Evolutionary conservation across 2,329 filamentous ascomycete genomes (phyloP), one percentile per base, ranked within the genome.

Genomic region (Aspergillus neoniger): DNA sequence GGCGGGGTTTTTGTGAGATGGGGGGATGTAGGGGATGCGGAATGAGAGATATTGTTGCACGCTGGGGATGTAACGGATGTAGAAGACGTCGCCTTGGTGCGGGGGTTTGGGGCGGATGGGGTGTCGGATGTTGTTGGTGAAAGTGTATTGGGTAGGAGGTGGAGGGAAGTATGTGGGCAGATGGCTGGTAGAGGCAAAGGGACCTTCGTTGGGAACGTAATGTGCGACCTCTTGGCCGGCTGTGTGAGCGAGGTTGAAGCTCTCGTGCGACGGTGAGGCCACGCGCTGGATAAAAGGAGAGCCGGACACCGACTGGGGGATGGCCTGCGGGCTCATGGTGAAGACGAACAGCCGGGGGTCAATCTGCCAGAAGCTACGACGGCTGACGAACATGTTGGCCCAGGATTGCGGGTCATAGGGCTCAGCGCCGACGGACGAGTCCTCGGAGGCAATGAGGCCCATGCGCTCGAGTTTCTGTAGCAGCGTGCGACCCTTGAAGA

Each of bases 381-480:
- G 85, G 59, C 88, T 90, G 44, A 93, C 89, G 73, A 95, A 97
- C 89, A 96, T 93, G 54, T 85, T 81, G 28, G 82, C 82, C 91
- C 91, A 96, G 55, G 85, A 87, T 44, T 88, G 84, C 9, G 85
- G 81, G 38, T 83, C 83, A 14, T 85, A 74, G 14, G 70, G 68
- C 39, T 85, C 84, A 0, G 84, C 81, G 4, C 91, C 91, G 2
- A 95, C 90, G 1, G 85, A 84, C 0, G 91, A 91, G 69, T 96
- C 89, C 57, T 91, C 84, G 23, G 85, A 90, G 0, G 88, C 83
- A 54, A 97, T 87, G 55, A 98, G 77, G 0, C 93, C 92, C 92
- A 97, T 97, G 58, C 92, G 86, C 80, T 97, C 94, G 48, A 97
- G 85, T 80, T 97, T 96, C 23, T 91, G 91, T 47, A 97, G 85